A percentile compares a stretch with the other conserved stretches of the same genome.
Evolutionary conservation across 306 rosid species (phyloP).

Genomic region (Fragaria vesca): DNA sequence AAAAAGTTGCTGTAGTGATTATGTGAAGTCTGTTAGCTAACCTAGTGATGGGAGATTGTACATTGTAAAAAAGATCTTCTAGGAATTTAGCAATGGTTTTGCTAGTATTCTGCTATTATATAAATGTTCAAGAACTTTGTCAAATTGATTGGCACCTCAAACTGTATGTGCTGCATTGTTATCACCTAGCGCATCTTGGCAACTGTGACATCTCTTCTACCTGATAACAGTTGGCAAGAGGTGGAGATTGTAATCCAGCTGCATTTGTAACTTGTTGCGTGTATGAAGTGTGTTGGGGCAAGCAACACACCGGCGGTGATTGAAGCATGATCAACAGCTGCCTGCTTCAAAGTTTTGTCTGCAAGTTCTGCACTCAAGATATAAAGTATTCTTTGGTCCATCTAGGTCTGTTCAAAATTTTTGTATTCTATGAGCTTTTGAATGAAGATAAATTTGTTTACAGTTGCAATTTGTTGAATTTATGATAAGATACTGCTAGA

Average conservation of each 20-base stretch:
- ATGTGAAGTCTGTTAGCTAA: background rate
- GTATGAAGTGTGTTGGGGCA: conserved; percentile 2
- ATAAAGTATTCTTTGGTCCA: background rate
- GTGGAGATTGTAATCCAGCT: conserved; percentile 11
- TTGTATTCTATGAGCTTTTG: background rate
- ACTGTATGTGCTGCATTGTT: background rate
- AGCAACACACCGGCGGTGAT: conserved; percentile 2
- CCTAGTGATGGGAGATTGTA: background rate
- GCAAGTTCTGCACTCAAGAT: background rate
- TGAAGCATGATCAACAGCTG: conserved; percentile 1
- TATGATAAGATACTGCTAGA: background rate
- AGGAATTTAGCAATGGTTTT: background rate
- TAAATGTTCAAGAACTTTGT: background rate
- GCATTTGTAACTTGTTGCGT: background rate
- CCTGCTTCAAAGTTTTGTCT: conserved; percentile 1
- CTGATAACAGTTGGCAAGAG: background rate
- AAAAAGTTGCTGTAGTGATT: background rate
- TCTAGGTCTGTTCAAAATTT: background rate
- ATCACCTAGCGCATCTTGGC: background rate
- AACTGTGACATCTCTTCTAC: background rate
- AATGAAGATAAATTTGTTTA: background rate
- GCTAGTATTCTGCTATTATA: background rate
- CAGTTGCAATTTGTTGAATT: background rate
- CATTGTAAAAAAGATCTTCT: background rate
- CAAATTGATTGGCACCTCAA: background rate